Base-by-base conservation (phyloP, 768 basidiomycete genomes). In the Naganishia vaughanmartiniae region DNA sequence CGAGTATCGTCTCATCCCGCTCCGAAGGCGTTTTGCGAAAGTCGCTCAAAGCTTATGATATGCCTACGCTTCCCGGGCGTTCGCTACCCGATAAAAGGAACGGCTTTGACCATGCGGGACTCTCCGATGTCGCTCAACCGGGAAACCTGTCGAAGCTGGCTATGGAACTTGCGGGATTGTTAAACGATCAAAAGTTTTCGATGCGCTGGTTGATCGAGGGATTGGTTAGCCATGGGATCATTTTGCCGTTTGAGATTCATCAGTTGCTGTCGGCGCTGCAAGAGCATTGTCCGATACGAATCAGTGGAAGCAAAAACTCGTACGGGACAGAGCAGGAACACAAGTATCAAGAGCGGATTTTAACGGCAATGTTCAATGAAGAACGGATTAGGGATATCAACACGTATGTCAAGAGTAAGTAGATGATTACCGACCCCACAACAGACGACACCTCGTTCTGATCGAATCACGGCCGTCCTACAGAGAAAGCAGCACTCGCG, bases 201-300 rank as follows among this genome's bases (percentile, higher is more conserved):
- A 72, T 72, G 2, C 58, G 78, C 19, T 76, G 73, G 11, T 65
- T 79, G 42, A 73, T 80, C 30, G 78, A 80, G 58, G 79, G 79
- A 4, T 57, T 80, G 28, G 76, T 80, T 24, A 76, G 76, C 2
- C 77, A 78, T 68, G 76, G 74, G 0, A 78, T 79, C 34, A 46
- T 80, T 4, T 60, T 72, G 31, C 77, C 77, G 0, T 73, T 53
- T 14, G 76, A 78, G 65, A 67, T 72, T 10, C 28, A 36, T 14
- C 24, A 54, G 3, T 55, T 77, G 12, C 19, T 74, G 0, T 30
- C 66, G 5, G 73, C 74, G 12, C 60, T 79, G 60, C 46, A 68
- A 30, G 33, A 36, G n/a, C 39, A 63, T 30, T 63, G 60, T 30
- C 36, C 60, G 14, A 26, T 42, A 21, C 21, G 42, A 30, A 26